Base-by-base conservation (phyloP, 768 basidiomycete species). In the Boletus barrowsii region DNA sequence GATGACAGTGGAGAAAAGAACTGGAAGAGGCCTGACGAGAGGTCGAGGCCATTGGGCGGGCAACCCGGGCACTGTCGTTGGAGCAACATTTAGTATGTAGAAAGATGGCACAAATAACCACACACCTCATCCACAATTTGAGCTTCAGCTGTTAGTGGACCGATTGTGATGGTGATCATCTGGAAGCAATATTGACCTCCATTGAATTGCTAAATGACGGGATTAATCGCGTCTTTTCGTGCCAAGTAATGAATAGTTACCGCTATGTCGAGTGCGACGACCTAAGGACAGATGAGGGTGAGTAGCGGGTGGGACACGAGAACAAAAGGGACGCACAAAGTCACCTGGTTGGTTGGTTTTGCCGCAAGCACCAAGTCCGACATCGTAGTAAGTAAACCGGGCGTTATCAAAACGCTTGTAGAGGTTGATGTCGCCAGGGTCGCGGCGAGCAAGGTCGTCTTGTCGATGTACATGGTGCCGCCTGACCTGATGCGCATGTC, bases 11-110 rank as follows among this genome's bases (percentile, higher is more conserved):
- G 49, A 13, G 75, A 78, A 69, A 91, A 89, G 73, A 67, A 79
- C 42, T 71, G 36, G 73, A 93, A 92, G 44, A 92, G 79, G 42
- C 83, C 83, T 33, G 73, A 60, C 11, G 84, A 83, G 44, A 91
- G 70, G 70, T 93, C 90, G 29, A 92, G 81, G 37, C 83, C 88
- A 29, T 71, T 77, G 36, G 64, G 73, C 4, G 82, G 82, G 67
- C 90, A 92, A 32, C 80, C 80, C 10, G 84, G 83, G 62, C 88
- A 90, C 81, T 87, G 54, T 51, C 24, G 11, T 50, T 29, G 47
- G 36, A 29, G 10, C 4, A 24, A n/a, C 15, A 40, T 43, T 49
- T 32, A 9, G 42, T 41, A 26, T 9, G 13, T 9, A 42, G 20
- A 29, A 49, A 36, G 7, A 36, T 11, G 8, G 3, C 24, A 20